phyloP scores from a whole-genome alignment of 2,329 filamentous ascomycete genomes.

The Metarhizium guizhouense region DNA sequence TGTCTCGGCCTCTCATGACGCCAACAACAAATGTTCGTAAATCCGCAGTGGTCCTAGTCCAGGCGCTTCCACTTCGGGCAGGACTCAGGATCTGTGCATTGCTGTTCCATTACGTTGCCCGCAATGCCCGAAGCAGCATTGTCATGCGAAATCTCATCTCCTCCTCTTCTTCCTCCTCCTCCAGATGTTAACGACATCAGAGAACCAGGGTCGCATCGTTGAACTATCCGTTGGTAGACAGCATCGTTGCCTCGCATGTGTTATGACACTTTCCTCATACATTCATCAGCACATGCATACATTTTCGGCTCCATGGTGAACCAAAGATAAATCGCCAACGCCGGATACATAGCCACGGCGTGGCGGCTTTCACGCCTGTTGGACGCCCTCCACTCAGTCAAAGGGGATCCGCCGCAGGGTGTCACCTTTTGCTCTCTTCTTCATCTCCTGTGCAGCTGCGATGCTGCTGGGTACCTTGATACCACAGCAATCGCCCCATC shows the following conservation, averaged over 20 bases:
- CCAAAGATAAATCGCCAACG: background rate
- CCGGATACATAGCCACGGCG: background rate
- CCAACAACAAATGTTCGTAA: too few relatives aligned
- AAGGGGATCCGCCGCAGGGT: conserved; percentile 70
- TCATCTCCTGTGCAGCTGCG: conserved; percentile 81
- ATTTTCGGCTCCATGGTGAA: background rate
- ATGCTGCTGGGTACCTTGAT: conserved; percentile 95
- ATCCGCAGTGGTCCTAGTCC: too few relatives aligned
- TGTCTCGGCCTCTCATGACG: too few relatives aligned
- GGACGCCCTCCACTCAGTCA: conserved; percentile 42
- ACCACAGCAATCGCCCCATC: conserved; percentile 95
- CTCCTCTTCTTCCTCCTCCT: too few relatives aligned
- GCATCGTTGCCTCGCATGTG: background rate
- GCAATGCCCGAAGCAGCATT: background rate
- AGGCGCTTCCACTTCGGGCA: too few relatives aligned
- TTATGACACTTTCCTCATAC: background rate
- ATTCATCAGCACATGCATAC: background rate
- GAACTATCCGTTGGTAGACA: background rate
- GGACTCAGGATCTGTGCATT: background rate
- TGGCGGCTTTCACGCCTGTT: background rate
- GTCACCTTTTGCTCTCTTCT: conserved; percentile 57
- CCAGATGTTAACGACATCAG: background rate
- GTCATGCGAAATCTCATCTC: background rate
- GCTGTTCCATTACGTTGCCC: background rate
- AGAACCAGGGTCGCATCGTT: background rate